Percentiles rank a stretch among this genome's conserved stretches.
Evolutionary conservation across 306 rosid genomes (phyloP).

Genomic region (Pyrus communis): DNA sequence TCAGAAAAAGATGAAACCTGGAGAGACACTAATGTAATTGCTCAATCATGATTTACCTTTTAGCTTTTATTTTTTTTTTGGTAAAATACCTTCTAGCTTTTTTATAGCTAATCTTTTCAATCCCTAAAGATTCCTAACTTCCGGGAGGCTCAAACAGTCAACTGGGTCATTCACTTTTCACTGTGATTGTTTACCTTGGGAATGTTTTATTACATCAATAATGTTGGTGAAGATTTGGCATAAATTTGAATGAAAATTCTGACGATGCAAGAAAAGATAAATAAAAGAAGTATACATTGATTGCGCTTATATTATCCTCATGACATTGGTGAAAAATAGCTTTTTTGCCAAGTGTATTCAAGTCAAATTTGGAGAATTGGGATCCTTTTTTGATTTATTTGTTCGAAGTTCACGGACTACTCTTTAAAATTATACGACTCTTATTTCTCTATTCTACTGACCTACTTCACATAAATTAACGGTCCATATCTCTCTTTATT

Average conservation of each 20-base stretch:
- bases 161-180: not conserved
- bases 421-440: too few species aligned
- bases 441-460: too few species aligned
- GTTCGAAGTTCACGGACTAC: too few species aligned
- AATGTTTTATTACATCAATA: not conserved
- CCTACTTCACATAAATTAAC: too few species aligned
- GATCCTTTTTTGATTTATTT: too few species aligned
- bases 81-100: not conserved
- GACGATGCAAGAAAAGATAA: not conserved
- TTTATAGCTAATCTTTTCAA: not conserved
- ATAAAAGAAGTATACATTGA: too few species aligned
- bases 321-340: too few species aligned
- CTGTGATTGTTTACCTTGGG: not conserved
- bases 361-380: too few species aligned
- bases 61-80: not conserved
- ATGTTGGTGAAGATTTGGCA: not conserved
- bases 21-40: not conserved
- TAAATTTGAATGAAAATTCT: too few species aligned
- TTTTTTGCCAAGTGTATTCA: too few species aligned
- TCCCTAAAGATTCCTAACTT: not conserved
- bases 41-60: not conserved
- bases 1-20: not conserved
- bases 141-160: not conserved
- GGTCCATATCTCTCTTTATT: too few species aligned
- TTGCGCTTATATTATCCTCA: too few species aligned